Evolutionary conservation across 1,284 basidiomycete genomes (phyloP).

Genomic region (Austroboletus novae-zelandiae): DNA sequence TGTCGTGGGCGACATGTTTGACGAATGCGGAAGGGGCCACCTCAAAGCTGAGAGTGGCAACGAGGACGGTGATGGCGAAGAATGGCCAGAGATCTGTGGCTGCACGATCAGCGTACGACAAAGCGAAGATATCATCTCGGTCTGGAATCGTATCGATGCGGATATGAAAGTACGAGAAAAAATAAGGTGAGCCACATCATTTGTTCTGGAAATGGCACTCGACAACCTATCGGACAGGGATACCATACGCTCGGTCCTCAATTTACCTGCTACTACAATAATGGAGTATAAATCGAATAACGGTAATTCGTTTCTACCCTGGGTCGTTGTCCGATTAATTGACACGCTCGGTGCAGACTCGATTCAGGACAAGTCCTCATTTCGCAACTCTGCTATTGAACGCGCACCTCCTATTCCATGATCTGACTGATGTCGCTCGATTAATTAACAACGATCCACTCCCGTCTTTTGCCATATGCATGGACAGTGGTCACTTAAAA

Average conservation of each 20-base stretch:
- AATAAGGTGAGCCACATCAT: conserved; percentile 54
- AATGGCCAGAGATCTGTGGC: conserved; percentile 78
- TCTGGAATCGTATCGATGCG: conserved; percentile 75
- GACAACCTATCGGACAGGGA: conserved; percentile 45
- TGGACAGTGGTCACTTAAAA: not conserved
- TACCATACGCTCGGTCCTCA: conserved; percentile 62
- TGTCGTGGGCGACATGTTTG: conserved; percentile 77
- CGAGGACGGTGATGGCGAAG: conserved; percentile 40
- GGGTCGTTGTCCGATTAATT: not conserved
- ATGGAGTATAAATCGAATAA: conserved; percentile 89
- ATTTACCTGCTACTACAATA: conserved; percentile 64
- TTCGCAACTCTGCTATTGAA: conserved; percentile 65
- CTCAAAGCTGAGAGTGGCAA: conserved; percentile 30
- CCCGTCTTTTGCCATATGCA: conserved; percentile 5
- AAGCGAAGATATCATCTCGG: conserved; percentile 77
- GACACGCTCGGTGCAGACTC: conserved; percentile 50
- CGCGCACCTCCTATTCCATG: conserved; percentile 40
- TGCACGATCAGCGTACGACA: conserved; percentile 82
- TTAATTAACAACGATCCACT: conserved; percentile 1
- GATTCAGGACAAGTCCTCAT: conserved; percentile 80
- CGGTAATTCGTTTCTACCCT: conserved; percentile 41
- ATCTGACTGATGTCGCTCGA: conserved; percentile 14
- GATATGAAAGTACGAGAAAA: conserved; percentile 67
- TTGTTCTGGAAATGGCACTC: not conserved
- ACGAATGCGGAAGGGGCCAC: conserved; percentile 46